A percentile compares a stretch with the other conserved stretches of the same genome.
phyloP scores from a whole-genome alignment of 257 asterid genomes.

The Solanum chilense region DNA sequence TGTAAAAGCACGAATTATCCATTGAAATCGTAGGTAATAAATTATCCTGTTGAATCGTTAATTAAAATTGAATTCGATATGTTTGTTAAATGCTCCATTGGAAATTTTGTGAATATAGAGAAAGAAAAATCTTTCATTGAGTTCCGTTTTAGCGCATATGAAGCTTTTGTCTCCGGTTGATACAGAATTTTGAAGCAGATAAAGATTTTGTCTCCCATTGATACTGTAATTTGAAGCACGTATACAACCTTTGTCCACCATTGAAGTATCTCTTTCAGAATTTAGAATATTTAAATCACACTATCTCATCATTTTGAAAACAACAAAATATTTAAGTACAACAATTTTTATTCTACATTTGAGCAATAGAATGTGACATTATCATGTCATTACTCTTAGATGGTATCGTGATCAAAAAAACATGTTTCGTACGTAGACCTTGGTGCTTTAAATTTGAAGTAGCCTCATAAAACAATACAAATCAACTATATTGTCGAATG shows the following conservation, averaged over 20 bases:
- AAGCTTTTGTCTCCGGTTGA: background rate
- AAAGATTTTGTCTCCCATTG: background rate
- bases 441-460: background rate
- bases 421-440: background rate
- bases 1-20: background rate
- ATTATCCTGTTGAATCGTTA: no score
- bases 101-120: background rate
- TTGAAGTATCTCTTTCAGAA: background rate
- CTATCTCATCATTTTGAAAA: background rate
- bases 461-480: background rate
- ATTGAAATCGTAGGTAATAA: no score
- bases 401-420: background rate
- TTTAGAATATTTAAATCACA: background rate
- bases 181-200: background rate
- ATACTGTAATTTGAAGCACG: background rate
- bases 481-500: background rate
- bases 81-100: background rate
- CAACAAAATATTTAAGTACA: background rate
- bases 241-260: background rate
- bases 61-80: no score
- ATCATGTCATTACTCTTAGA: background rate
- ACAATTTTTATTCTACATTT: background rate
- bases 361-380: background rate
- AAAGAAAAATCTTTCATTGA: no score
- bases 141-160: no score